Conservation (phyloP, 169 alveolate genomes). For the Cryptosporidium xiaoi region DNA sequence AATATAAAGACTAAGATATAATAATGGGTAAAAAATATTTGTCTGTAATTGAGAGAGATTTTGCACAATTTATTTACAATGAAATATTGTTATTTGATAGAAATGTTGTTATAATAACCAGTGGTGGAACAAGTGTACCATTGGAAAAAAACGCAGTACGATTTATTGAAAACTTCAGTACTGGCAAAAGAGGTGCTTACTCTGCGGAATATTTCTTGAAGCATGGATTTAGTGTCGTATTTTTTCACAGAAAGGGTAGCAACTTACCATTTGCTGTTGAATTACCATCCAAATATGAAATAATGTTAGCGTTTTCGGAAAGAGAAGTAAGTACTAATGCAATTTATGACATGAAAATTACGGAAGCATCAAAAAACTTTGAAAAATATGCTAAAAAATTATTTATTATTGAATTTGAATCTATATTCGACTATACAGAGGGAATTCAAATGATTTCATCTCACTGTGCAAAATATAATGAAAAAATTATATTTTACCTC, state of each 20-base stretch:
- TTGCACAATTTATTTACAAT: background rate
- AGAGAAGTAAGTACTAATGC: background rate
- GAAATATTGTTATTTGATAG: constrained; percentile 11
- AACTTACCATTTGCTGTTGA: constrained; percentile 78
- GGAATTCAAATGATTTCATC: constrained; percentile 72
- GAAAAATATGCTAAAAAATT: constrained; percentile 51
- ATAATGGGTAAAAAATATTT: no score
- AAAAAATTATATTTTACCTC: constrained; percentile 74
- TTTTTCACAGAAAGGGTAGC: constrained; percentile 78
- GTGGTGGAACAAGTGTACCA: constrained; percentile 93
- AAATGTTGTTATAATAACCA: constrained; percentile 81
- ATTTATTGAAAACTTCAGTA: constrained; percentile 88
- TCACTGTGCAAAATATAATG: constrained; percentile 10
- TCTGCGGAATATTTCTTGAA: constrained; percentile 85
- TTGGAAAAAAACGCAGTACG: constrained; percentile 87
- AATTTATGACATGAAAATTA: background rate
- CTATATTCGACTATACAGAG: constrained; percentile 78
- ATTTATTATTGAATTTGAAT: constrained; percentile 76
- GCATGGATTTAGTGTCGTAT: constrained; percentile 80
- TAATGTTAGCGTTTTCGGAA: background rate
- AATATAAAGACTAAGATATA: no score
- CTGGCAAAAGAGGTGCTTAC: constrained; percentile 89
- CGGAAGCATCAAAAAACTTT: constrained; percentile 35
- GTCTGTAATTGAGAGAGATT: no score
- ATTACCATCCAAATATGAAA: constrained; percentile 48